A percentile compares a stretch with the other conserved stretches of the same genome.
phyloP scores from a whole-genome alignment of 75 land plant species.

The Selaginella tamariscina region DNA sequence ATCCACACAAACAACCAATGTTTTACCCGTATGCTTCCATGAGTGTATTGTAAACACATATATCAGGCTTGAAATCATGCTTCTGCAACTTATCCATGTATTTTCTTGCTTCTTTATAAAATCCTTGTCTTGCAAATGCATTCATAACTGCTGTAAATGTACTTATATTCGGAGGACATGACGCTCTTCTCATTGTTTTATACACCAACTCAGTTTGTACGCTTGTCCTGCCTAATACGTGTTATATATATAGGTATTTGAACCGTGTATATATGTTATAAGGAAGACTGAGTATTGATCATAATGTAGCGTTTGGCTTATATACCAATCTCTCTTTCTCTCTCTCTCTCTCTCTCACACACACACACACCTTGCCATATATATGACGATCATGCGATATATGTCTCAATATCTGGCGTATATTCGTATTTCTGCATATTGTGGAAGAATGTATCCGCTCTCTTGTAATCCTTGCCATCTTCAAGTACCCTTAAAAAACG shows the following conservation, averaged over 20 bases:
- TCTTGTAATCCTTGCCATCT: neutral
- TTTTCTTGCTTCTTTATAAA: conserved; percentile 77
- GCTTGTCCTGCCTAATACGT: conserved; percentile 37
- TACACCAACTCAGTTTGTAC: conserved; percentile 51
- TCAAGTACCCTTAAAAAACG: neutral
- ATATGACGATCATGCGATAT: neutral
- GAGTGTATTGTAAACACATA: conserved; percentile 74
- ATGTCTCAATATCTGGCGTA: neutral
- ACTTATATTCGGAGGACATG: conserved; percentile 70
- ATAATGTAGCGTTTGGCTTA: neutral
- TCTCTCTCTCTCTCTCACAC: neutral
- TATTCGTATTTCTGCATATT: neutral
- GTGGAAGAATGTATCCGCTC: neutral
- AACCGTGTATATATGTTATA: neutral
- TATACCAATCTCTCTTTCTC: neutral
- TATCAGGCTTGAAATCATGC: conserved; percentile 68
- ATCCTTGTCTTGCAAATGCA: conserved; percentile 78
- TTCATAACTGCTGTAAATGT: conserved; percentile 74
- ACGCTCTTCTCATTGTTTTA: conserved; percentile 44
- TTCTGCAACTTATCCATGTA: conserved; percentile 66
- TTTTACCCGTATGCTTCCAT: conserved; percentile 84
- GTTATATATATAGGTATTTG: neutral
- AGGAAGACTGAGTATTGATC: neutral
- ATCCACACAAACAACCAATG: neutral
- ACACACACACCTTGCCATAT: neutral